Conservation (phyloP, 2,329 filamentous ascomycete genomes). For the Nothomitra cinnamomea region DNA sequence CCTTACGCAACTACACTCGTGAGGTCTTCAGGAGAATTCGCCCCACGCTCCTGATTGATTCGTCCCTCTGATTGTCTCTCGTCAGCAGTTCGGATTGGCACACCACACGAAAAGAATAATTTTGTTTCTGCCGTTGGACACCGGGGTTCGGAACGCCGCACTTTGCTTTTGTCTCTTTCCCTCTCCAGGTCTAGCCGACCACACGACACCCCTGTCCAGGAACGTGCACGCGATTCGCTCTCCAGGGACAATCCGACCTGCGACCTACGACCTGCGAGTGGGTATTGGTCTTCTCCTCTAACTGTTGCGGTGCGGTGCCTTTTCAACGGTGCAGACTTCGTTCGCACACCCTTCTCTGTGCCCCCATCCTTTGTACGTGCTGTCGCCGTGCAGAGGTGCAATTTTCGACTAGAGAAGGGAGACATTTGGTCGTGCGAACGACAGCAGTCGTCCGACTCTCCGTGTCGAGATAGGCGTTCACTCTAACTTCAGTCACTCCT, state of each 20-base stretch:
- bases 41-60: not conserved
- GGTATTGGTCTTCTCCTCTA: not conserved
- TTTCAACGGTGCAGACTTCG: not conserved
- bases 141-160: not conserved
- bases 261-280: not conserved
- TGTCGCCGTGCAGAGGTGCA: constrained; percentile 3
- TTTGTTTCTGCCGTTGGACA: not conserved
- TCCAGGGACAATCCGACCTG: not conserved
- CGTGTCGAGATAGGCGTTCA: too few species aligned
- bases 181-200: constrained; percentile 1
- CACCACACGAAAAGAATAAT: not conserved
- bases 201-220: not conserved
- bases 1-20: not conserved
- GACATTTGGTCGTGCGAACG: not conserved
- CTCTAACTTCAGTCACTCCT: too few species aligned
- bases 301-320: not conserved
- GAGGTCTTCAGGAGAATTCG: not conserved
- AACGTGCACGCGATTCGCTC: not conserved
- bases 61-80: not conserved
- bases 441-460: not conserved
- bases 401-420: not conserved
- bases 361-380: not conserved
- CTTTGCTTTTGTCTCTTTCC: not conserved
- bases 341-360: not conserved
- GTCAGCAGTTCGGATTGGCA: not conserved